Percentiles rank a stretch among this genome's conserved stretches.
Evolutionary conservation across 2,329 filamentous ascomycete species (phyloP).

Genomic region (Pseudomassariella vexata): DNA sequence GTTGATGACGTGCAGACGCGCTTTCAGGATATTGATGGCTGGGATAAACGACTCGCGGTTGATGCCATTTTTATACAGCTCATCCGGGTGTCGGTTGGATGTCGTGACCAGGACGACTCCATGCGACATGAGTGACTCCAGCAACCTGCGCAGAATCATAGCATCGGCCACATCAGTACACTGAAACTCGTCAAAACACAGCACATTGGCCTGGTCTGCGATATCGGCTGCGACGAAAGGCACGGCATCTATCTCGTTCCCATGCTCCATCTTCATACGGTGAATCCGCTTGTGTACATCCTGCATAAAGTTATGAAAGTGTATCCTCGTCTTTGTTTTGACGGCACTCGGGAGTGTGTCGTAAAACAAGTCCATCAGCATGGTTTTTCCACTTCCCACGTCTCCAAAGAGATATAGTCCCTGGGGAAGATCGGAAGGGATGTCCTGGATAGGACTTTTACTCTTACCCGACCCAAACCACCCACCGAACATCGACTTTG

Average conservation of each 20-base stretch:
- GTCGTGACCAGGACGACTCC: slow-evolving; percentile 96
- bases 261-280: slow-evolving; percentile 81
- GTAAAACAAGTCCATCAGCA: slow-evolving; percentile 98
- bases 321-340: slow-evolving; percentile 79
- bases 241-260: slow-evolving; percentile 82
- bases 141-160: too few species aligned
- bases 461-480: slow-evolving; percentile 50
- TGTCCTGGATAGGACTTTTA: slow-evolving; percentile 37
- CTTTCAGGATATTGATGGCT: slow-evolving; percentile 87
- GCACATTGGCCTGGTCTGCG: slow-evolving; percentile 73
- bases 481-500: slow-evolving; percentile 50
- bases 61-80: slow-evolving; percentile 97
- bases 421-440: slow-evolving; percentile 72
- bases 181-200: slow-evolving; percentile 99
- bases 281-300: slow-evolving; percentile 90
- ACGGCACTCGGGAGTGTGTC: slow-evolving; percentile 82
- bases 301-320: slow-evolving; percentile 99
- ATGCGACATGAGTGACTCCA: slow-evolving; percentile 87
- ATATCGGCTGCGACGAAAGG: slow-evolving; percentile 95
- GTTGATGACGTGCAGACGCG: slow-evolving; percentile 80
- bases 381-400: slow-evolving; percentile 95
- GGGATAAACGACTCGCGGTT: slow-evolving; percentile 94
- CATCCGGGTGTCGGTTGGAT: slow-evolving; percentile 91
- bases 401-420: slow-evolving; percentile 95
- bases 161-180: slow-evolving; percentile 96